phyloP scores from a whole-genome alignment of 495 filamentous ascomycete genomes.

The Annulohypoxylon nitens region DNA sequence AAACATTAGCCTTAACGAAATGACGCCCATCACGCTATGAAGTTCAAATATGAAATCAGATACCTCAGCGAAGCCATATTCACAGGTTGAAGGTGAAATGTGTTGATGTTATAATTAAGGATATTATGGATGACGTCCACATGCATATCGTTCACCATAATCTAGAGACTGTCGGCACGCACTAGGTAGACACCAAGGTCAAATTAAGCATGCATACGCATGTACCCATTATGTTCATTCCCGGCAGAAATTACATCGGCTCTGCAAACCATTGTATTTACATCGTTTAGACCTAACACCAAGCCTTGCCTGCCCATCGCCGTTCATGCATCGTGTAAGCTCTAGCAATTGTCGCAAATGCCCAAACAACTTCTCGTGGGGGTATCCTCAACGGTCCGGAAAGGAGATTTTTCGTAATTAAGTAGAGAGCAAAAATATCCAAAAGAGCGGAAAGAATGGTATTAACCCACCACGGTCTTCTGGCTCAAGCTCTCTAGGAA shows the following conservation, averaged over 20 bases:
- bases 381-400: constrained; percentile 14
- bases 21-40: neutral
- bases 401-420: constrained; percentile 18
- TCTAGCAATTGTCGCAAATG: constrained; percentile 19
- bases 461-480: constrained; percentile 89
- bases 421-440: constrained; percentile 7
- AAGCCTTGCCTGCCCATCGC: constrained; percentile 17
- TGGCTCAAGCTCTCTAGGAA: constrained; percentile 94
- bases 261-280: constrained; percentile 36
- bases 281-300: constrained; percentile 34
- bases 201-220: neutral
- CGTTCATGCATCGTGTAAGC: constrained; percentile 40
- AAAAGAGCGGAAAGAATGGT: neutral
- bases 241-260: constrained; percentile 19
- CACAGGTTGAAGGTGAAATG: neutral
- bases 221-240: neutral
- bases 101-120: neutral
- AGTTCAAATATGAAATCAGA: neutral
- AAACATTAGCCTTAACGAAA: neutral
- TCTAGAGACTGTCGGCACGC: neutral
- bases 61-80: neutral
- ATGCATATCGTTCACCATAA: neutral
- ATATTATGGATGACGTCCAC: neutral
- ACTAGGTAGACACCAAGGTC: neutral
- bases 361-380: constrained; percentile 27